phyloP scores from a whole-genome alignment of 2,329 filamentous ascomycete genomes.

The Pochonia chlamydosporia region DNA sequence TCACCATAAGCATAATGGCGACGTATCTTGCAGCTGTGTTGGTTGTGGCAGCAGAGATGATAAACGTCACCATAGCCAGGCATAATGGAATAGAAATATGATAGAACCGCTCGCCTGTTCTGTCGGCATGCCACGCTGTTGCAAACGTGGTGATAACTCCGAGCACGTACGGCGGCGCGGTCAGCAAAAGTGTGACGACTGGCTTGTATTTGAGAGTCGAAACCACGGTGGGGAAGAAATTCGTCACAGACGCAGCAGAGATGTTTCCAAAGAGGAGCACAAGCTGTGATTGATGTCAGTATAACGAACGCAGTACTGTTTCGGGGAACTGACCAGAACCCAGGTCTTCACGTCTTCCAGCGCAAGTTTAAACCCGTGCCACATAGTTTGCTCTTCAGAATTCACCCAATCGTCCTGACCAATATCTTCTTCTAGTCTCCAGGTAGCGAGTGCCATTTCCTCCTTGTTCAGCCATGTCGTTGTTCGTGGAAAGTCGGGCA shows the following conservation, averaged over 20 bases:
- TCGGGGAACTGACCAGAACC: constrained; percentile 38
- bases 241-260: constrained; percentile 53
- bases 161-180: constrained; percentile 60
- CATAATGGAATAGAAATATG: constrained; percentile 59
- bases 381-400: constrained; percentile 48
- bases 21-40: constrained; percentile 57
- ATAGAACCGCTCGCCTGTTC: constrained; percentile 63
- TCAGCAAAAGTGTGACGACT: constrained; percentile 56
- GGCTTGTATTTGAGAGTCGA: constrained; percentile 57
- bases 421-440: constrained; percentile 58
- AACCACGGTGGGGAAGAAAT: constrained; percentile 68
- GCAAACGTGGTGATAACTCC: constrained; percentile 54
- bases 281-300: constrained; percentile 28
- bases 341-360: constrained; percentile 56
- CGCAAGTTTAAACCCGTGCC: constrained; percentile 48
- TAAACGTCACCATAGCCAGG: constrained; percentile 58
- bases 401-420: constrained; percentile 59
- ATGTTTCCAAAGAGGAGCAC: constrained; percentile 53
- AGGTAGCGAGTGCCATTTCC: constrained; percentile 51
- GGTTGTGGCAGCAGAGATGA: constrained; percentile 60
- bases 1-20: constrained; percentile 65
- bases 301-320: not conserved
- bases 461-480: constrained; percentile 34
- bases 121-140: constrained; percentile 67
- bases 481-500: constrained; percentile 40